Conservation (phyloP, 352 stramenopile species). For the Aphanomyces stellatus region DNA sequence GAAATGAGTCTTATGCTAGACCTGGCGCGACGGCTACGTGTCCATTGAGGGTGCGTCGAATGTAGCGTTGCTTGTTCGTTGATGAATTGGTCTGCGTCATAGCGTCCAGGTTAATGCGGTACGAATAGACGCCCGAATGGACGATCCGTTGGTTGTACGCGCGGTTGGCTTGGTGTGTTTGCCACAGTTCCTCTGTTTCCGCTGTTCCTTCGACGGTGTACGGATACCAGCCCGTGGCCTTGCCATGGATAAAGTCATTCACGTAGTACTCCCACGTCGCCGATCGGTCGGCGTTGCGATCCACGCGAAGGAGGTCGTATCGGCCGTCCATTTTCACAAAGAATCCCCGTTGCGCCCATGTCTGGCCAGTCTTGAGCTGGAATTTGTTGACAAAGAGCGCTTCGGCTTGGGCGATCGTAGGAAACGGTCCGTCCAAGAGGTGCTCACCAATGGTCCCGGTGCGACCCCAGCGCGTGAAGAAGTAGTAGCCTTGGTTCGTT, state of each 20-base stretch:
- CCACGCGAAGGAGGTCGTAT: constrained; percentile 7
- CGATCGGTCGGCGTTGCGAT: background rate
- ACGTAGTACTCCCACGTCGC: constrained; percentile 13
- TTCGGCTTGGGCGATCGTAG: background rate
- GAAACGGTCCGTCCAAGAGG: background rate
- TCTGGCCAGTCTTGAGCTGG: constrained; percentile 1
- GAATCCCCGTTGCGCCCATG: background rate
- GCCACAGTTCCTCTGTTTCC: constrained; percentile 23
- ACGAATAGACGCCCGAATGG: constrained; percentile 22
- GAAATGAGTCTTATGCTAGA: too few relatives aligned
- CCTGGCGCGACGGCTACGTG: too few relatives aligned
- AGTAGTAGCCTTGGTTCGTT: background rate
- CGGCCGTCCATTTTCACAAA: background rate
- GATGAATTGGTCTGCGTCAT: constrained; percentile 23
- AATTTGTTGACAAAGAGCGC: constrained; percentile 1
- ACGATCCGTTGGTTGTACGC: constrained; percentile 22
- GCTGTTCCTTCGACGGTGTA: constrained; percentile 18
- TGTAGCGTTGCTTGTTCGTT: constrained; percentile 23
- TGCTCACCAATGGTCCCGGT: background rate
- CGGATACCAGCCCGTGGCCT: constrained; percentile 29
- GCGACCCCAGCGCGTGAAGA: constrained; percentile 11
- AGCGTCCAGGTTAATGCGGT: constrained; percentile 22
- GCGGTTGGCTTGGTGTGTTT: constrained; percentile 21
- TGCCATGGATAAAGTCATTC: constrained; percentile 19
- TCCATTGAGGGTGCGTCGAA: too few relatives aligned